Conservation (phyloP, 345 rosid species). For the Angophora floribunda region DNA sequence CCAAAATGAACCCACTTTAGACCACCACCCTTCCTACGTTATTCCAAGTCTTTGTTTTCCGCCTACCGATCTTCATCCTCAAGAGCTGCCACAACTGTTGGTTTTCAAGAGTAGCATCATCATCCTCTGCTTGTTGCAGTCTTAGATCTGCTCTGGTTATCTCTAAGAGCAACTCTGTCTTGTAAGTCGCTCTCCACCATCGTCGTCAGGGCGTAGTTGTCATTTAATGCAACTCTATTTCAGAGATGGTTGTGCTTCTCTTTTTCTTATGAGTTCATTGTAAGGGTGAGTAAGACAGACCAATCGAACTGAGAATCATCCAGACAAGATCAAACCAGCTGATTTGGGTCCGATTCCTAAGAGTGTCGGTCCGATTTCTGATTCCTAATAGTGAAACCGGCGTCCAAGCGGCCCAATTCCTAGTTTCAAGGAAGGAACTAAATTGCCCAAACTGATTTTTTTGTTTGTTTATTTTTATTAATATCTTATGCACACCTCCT, state of each 20-base stretch:
- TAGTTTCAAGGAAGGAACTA: no score
- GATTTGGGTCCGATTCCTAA: no score
- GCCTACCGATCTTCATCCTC: neutral
- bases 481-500: no score
- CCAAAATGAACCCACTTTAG: rapidly evolving
- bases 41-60: neutral
- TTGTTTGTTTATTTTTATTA: no score
- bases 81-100: neutral
- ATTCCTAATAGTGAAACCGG: no score
- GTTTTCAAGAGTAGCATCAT: neutral
- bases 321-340: no score
- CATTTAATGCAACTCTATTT: neutral
- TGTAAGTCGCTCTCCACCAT: neutral
- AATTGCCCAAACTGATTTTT: no score
- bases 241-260: neutral
- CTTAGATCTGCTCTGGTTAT: neutral
- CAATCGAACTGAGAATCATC: no score
- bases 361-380: no score
- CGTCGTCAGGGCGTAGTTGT: neutral
- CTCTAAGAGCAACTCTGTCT: neutral
- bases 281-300: no score
- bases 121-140: neutral
- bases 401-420: rapidly evolving
- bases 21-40: neutral
- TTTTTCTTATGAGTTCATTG: neutral